phyloP scores from a whole-genome alignment of 75 land plant species.

The Selaginella moellendorffii region DNA sequence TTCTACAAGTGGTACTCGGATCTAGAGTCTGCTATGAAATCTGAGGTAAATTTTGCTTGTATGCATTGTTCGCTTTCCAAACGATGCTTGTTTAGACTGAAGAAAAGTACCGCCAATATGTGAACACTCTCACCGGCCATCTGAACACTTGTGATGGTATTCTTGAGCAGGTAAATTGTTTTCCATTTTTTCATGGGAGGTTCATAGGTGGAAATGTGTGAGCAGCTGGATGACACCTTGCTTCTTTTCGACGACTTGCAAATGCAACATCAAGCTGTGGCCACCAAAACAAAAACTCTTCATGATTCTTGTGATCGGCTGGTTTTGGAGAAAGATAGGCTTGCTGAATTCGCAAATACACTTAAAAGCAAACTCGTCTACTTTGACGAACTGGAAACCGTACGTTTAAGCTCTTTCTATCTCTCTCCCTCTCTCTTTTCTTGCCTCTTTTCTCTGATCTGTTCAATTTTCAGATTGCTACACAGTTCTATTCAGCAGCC shows the following conservation, averaged over 20 bases:
- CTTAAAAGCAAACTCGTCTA: conserved; percentile 72
- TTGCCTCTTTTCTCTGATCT: conserved; percentile 6
- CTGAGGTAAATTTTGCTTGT: conserved; percentile 40
- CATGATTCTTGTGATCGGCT: conserved; percentile 98
- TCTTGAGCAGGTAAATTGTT: conserved; percentile 43
- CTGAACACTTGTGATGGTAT: conserved; percentile 71
- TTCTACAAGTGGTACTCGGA: conserved; percentile 96
- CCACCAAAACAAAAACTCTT: conserved; percentile 88
- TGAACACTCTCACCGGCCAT: conserved; percentile 57
- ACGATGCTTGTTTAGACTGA: conserved; percentile 52
- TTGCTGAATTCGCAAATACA: conserved; percentile 85
- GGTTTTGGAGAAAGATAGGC: conserved; percentile 78
- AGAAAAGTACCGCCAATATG: conserved; percentile 89
- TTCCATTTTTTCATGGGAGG: background rate
- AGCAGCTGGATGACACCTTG: conserved; percentile 80
- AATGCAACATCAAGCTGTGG: conserved; percentile 90
- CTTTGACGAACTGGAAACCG: conserved; percentile 96
- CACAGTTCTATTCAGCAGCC: conserved; percentile 69
- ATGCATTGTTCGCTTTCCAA: background rate
- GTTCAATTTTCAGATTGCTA: conserved; percentile 36
- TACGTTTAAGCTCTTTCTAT: conserved; percentile 28
- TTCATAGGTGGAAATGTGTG: background rate
- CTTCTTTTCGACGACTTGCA: conserved; percentile 76
- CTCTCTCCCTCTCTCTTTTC: background rate
- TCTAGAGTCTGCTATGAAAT: conserved; percentile 90